Conservation (phyloP, 805 yeast species). For the Danielia reshetovae region DNA sequence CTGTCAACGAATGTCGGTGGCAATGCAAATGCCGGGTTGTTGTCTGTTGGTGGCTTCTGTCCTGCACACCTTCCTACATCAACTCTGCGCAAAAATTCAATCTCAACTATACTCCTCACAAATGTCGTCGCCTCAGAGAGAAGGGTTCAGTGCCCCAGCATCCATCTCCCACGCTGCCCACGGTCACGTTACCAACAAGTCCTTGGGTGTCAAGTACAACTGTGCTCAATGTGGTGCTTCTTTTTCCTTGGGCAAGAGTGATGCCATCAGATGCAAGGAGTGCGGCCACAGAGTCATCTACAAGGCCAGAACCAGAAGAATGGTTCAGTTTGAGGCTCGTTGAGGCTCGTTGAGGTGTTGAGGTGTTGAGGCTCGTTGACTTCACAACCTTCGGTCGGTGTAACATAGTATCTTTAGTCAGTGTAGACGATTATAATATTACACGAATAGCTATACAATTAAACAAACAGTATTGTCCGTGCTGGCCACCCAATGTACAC, state of each 20-base stretch:
- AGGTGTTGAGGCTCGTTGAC: too few species aligned
- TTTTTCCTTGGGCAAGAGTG: conserved; percentile 83
- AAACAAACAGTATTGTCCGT: too few species aligned
- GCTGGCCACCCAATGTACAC: not conserved
- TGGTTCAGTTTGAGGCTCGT: conserved; percentile 60
- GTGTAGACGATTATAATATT: not conserved
- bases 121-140: conserved; percentile 60
- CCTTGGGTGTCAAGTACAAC: conserved; percentile 85
- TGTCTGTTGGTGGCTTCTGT: too few species aligned
- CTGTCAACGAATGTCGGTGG: too few species aligned
- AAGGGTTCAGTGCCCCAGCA: conserved; percentile 82
- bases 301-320: conserved; percentile 96
- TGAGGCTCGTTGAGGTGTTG: too few species aligned
- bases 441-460: not conserved
- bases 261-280: conserved; percentile 96
- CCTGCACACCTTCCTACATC: too few species aligned
- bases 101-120: not conserved
- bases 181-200: conserved; percentile 61
- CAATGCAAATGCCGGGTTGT: too few species aligned
- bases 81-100: conserved; percentile 2
- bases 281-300: conserved; percentile 98
- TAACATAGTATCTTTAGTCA: too few species aligned
- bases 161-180: conserved; percentile 75
- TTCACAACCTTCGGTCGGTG: too few species aligned
- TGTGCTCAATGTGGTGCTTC: conserved; percentile 96